A percentile compares a stretch with the other conserved stretches of the same genome.
phyloP scores from a whole-genome alignment of 164 flowering plant species.

The Echeveria elegans region DNA sequence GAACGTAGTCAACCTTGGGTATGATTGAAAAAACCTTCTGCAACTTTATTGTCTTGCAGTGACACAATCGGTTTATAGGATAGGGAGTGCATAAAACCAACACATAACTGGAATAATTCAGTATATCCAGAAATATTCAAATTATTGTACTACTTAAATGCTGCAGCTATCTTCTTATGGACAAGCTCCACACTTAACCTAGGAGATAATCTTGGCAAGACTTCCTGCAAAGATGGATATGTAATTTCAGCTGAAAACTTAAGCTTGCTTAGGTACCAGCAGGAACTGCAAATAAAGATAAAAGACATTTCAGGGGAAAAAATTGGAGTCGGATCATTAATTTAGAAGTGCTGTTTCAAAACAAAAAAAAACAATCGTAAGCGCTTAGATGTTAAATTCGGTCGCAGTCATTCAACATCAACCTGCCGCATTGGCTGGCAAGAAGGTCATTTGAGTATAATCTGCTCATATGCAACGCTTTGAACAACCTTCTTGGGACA shows the following conservation, averaged over 20 bases:
- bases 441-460: not conserved
- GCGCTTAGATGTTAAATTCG: too few relatives aligned
- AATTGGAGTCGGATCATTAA: too few relatives aligned
- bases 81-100: not conserved
- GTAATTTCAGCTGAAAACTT: not conserved
- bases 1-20: not conserved
- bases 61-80: not conserved
- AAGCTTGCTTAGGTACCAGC: not conserved
- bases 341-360: too few relatives aligned
- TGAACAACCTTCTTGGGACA: not conserved
- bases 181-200: constrained; percentile 72
- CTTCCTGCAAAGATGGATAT: constrained; percentile 38
- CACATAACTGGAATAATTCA: not conserved
- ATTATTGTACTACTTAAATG: constrained; percentile 27
- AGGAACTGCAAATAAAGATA: too few relatives aligned
- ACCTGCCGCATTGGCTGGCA: not conserved
- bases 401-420: too few relatives aligned
- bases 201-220: constrained; percentile 75
- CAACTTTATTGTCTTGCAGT: not conserved
- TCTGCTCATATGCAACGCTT: not conserved
- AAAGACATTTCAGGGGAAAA: too few relatives aligned
- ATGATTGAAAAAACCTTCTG: not conserved
- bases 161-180: constrained; percentile 76
- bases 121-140: not conserved
- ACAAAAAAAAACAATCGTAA: too few relatives aligned